Conservation (phyloP, 2,329 filamentous ascomycete genomes). For the Macrophomina phaseolina region DNA sequence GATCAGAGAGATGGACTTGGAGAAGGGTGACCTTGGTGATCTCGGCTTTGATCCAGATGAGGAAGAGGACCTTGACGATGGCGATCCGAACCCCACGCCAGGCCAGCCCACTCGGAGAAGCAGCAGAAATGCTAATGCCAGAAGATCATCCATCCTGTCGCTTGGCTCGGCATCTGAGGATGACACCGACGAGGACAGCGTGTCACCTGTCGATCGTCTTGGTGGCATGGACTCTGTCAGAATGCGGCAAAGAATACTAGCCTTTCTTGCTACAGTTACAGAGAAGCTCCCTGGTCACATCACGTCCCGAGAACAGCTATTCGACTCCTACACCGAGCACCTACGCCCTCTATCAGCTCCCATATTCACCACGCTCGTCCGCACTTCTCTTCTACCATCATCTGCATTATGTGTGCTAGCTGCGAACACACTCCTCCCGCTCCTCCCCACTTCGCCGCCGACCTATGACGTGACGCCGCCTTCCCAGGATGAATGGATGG, state of each 20-base stretch:
- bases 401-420: constrained; percentile 56
- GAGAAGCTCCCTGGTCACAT: constrained; percentile 50
- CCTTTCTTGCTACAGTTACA: constrained; percentile 49
- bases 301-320: constrained; percentile 61
- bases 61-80: constrained; percentile 25
- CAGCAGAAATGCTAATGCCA: neutral
- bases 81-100: constrained; percentile 9
- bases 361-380: constrained; percentile 63
- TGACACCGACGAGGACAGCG: constrained; percentile 10
- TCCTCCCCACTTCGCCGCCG: constrained; percentile 36
- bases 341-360: constrained; percentile 64
- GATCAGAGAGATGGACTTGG: constrained; percentile 20
- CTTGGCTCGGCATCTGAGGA: neutral
- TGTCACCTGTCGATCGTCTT: constrained; percentile 35
- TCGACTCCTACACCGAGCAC: constrained; percentile 62
- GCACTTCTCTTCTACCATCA: constrained; percentile 52
- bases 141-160: constrained; percentile 11
- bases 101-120: neutral
- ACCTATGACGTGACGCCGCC: constrained; percentile 37
- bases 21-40: constrained; percentile 25
- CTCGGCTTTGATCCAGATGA: constrained; percentile 27
- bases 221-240: constrained; percentile 61
- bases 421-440: constrained; percentile 39
- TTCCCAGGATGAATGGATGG: constrained; percentile 38
- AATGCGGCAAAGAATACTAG: constrained; percentile 68